Evolutionary conservation across 2,329 filamentous ascomycete genomes (phyloP), one percentile per base, ranked within the genome.

Genomic region (Colletotrichum kahawae): DNA sequence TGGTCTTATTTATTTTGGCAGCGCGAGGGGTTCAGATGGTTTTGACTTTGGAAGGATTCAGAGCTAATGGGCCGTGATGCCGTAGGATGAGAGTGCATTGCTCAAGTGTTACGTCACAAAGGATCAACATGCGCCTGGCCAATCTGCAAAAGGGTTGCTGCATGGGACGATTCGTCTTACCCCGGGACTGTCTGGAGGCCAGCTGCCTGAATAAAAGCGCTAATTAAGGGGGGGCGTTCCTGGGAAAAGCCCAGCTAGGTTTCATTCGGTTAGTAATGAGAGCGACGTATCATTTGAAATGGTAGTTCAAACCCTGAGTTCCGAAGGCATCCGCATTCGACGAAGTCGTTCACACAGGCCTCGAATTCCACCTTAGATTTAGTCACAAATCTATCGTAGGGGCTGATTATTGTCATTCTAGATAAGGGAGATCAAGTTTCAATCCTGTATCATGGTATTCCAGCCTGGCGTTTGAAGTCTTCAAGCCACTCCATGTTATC

Each of bases 401-500:
- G 43, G 10, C 43, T 10, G 5, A 13, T 7, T 7, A 13, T 21
- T 6, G 9, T 13, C 6, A 21, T 48, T 13, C 3, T 21, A 7
- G 43, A 21, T 21, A 48, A 13, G 43, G n/a, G 10, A 21, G n/a
- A 48, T 48, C n/a, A 48, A 48, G 5, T 48, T 5, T n/a, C 21
- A 21, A 21, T 10, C 43, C 5, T 48, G n/a, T 33, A 21, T 48
- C n/a, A 8, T n/a, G n/a, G n/a, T 48, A 93, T 88, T n/a, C 90
- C 90, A 1, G 84, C 86, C 60, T 90, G 87, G 14, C 90, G 87
- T 81, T 93, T 93, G 84, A 93, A 92, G 56, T 90, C 87, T 71
- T 88, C 85, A 13, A 93, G 85, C 91, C 91, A 93, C 81, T 93
- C 91, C 1, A 85, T 87, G 77, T 92, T 92, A 78, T 93, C 91